Evolutionary conservation across 805 yeast species (phyloP).

Genomic region (Candida corydali): DNA sequence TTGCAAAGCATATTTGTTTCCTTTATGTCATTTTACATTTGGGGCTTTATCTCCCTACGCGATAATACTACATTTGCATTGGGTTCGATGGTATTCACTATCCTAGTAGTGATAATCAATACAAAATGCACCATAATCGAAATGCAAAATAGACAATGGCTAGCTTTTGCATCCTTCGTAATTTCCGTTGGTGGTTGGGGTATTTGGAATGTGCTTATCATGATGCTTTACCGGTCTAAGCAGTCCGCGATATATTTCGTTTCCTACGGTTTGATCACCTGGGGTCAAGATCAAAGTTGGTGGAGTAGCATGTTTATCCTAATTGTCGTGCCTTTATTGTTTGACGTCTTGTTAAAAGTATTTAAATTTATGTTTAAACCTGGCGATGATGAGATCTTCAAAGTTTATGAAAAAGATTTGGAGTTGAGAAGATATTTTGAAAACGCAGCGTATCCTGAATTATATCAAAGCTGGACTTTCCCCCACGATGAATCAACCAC

Average conservation of each 20-base stretch:
- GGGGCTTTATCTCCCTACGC: conserved; percentile 63
- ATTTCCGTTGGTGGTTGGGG: conserved; percentile 84
- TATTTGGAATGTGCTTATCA: conserved; percentile 75
- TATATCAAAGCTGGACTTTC: conserved; percentile 78
- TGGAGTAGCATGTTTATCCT: conserved; percentile 75
- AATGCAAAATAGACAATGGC: conserved; percentile 67
- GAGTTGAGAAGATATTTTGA: conserved; percentile 69
- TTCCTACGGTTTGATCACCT: conserved; percentile 61
- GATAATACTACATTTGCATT: conserved; percentile 82
- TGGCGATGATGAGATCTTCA: conserved; percentile 76
- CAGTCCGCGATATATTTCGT: conserved; percentile 66
- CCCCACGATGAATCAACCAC: conserved; percentile 38
- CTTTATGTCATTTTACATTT: conserved; percentile 60
- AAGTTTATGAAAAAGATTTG: conserved; percentile 66
- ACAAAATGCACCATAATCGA: conserved; percentile 78
- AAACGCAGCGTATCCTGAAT: conserved; percentile 62
- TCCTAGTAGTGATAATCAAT: conserved; percentile 68
- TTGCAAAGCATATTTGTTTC: conserved; percentile 67
- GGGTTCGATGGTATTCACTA: conserved; percentile 73
- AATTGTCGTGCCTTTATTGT: conserved; percentile 51
- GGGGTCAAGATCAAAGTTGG: conserved; percentile 79
- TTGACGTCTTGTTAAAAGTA: conserved; percentile 64
- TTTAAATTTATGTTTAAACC: conserved; percentile 55
- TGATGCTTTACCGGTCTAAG: conserved; percentile 56
- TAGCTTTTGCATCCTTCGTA: conserved; percentile 60